Evolutionary conservation across 2,329 filamentous ascomycete genomes (phyloP), one percentile per base, ranked within the genome.

Genomic region (Tolypocladium amazonense): DNA sequence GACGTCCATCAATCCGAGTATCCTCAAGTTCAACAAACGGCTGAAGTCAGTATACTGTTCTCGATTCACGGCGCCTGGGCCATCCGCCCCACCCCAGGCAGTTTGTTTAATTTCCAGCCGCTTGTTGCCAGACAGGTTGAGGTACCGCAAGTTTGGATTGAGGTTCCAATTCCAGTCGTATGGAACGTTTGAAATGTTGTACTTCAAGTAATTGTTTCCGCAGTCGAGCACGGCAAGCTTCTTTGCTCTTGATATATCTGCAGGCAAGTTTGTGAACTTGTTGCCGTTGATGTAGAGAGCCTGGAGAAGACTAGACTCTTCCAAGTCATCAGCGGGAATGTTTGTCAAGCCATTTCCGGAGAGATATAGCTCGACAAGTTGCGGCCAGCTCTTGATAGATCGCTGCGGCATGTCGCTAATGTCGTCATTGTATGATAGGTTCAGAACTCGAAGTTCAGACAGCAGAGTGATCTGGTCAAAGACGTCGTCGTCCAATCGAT

Each of bases 121-220:
- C 73, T 96, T 97, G 77, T 99, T 99, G 57, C 94, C 94, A 0
- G 93, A 97, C 69, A 99, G 80, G 69, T 97, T 99, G 63, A 99
- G 86, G 70, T 95, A 99, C 63, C 92, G 89, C 65, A 99, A 77
- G 67, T 97, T 95, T 56, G 89, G 90, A 69, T 99, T 99, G 81
- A 94, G 90, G 70, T 97, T 97, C 94, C 94, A 99, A 69, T 99
- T 99, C 94, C 94, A 99, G 71, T 99, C 94, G 71, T 99, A 99
- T 0, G 93, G 94, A 81, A 96, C 96, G 69, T 99, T 99, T 37
- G 92, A 94, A 56, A 99, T 95, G 71, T 99, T 99, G 81, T 99
- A 99, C 74, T 97, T 99, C 60, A 99, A 79, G 27, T 85, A 87
- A 70, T 99, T 99, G 79, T 90, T 97, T 62, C 92, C 93, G 63